Base-by-base conservation (phyloP, 106 monocot genomes). In the Gastrodia elata region DNA sequence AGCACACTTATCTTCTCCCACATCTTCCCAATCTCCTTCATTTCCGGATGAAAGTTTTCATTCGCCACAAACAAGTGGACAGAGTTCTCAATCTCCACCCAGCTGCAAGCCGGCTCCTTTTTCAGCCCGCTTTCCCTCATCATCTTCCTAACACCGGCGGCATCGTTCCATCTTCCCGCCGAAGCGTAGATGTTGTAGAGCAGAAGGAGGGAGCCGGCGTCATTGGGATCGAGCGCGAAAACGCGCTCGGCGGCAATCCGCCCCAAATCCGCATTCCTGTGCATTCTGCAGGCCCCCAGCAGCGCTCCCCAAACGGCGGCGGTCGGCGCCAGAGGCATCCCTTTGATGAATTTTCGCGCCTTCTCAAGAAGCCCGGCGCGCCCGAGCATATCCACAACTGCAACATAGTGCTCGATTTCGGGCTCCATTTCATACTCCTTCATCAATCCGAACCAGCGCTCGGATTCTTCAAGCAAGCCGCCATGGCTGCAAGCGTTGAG, bases 401-500 rank as follows among this genome's bases (percentile, higher is more conserved):
- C 59, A 25, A 73, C 78, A 38, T 73, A 78, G 36, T 78, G 78
- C 39, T 78, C 72, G 13, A 73, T 65, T 41, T 73, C 72, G 5
- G 48, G 78, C 43, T 78, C 78, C 0, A 78, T 6, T 7, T 52
- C 49, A 28, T 78, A 78, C 43, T 78, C 15, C 72, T 67, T 72
- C 72, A 78, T 73, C 24, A 73, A 38, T 6, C 36, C 42, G 38
- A 65, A 78, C 58, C 67, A 78, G 24, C 38, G 35, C 22, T 65
- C 26, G 3, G 72, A 72, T 49, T 35, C 58, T 18, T 65, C 5
- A 27, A 78, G 65, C 42, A 78, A 48, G 5, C 78, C 72, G 7
- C 72, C 78, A 65, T 78, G 78, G 33, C 78, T 78, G 71, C 78
- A 78, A 27, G 78, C 71, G 48, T 64, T 78, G 16, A 78, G 65